phyloP scores from a whole-genome alignment of 2,329 filamentous ascomycete species.

The Alternaria burnsii region DNA sequence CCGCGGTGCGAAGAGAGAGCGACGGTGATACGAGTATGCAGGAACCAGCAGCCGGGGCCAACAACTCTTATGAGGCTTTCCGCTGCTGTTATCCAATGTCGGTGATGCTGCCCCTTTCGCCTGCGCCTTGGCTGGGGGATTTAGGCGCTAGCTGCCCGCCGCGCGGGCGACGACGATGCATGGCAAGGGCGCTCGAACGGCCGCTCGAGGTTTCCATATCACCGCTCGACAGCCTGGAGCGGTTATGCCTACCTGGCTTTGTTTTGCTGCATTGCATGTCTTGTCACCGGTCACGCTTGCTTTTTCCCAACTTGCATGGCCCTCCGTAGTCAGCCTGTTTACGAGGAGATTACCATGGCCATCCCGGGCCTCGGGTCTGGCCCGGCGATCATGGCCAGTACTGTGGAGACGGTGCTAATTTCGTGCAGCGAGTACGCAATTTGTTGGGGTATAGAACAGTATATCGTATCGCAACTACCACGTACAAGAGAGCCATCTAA shows the following conservation, averaged over 20 bases:
- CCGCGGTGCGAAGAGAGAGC: conserved; percentile 24
- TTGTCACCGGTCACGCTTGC: background rate
- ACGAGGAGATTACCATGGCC: conserved; percentile 11
- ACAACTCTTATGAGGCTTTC: conserved; percentile 23
- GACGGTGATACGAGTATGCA: conserved; percentile 3
- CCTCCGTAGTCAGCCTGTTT: background rate
- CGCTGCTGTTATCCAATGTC: conserved; percentile 29
- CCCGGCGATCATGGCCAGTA: conserved; percentile 12
- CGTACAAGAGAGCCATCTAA: background rate
- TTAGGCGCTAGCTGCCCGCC: conserved; percentile 31
- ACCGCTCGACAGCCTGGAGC: background rate
- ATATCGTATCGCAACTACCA: background rate
- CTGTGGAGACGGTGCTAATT: conserved; percentile 14
- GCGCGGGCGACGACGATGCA: conserved; percentile 6
- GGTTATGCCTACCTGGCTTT: background rate
- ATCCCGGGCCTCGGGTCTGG: conserved; percentile 14
- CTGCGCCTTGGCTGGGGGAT: conserved; percentile 26
- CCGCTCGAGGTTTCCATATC: background rate
- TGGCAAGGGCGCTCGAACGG: conserved; percentile 8
- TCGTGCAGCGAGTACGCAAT: conserved; percentile 6
- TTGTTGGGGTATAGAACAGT: conserved; percentile 17
- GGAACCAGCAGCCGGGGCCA: conserved; percentile 17
- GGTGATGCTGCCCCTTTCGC: conserved; percentile 40
- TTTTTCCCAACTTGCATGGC: background rate
- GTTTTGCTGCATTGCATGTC: background rate